phyloP scores from a whole-genome alignment of 2,329 filamentous ascomycete genomes.

The Phialemonium atrogriseum region DNA sequence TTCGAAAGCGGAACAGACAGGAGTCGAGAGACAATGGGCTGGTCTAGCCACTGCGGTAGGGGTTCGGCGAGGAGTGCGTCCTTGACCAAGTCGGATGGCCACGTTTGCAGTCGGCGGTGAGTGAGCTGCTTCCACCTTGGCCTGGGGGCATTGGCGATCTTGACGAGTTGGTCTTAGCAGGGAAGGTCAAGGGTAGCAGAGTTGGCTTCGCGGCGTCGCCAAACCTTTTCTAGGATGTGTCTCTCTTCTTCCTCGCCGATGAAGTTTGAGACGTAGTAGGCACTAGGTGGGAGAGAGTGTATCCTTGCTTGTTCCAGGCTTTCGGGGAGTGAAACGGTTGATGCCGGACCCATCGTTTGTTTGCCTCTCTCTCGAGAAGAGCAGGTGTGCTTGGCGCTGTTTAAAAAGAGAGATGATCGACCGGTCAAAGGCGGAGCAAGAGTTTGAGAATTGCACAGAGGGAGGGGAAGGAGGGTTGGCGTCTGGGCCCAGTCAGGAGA shows the following conservation, averaged over 20 bases:
- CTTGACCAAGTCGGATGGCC: conserved; percentile 74
- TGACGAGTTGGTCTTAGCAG: conserved; percentile 25
- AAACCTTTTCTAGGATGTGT: conserved; percentile 61
- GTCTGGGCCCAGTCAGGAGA: too few relatives aligned
- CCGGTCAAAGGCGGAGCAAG: too few relatives aligned
- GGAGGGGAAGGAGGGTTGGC: too few relatives aligned
- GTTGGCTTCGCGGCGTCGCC: too few relatives aligned
- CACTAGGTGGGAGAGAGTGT: conserved; percentile 47
- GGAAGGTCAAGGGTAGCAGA: too few relatives aligned
- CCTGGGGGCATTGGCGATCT: conserved; percentile 56
- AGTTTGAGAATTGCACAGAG: too few relatives aligned
- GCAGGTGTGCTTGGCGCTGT: too few relatives aligned
- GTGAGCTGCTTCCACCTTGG: conserved; percentile 80
- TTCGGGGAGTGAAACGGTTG: conserved; percentile 34
- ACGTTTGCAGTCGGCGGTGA: conserved; percentile 84
- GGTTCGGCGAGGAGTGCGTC: conserved; percentile 67
- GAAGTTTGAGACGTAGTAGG: conserved; percentile 84
- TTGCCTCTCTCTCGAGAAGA: too few relatives aligned
- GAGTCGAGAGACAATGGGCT: conserved; percentile 59
- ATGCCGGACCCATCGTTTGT: conserved; percentile 51
- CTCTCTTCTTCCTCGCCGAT: conserved; percentile 68
- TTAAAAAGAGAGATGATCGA: too few relatives aligned
- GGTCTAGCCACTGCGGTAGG: conserved; percentile 66
- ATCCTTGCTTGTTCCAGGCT: conserved; percentile 46
- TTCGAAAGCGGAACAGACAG: conserved; percentile 36